Percentiles rank a stretch among this genome's conserved stretches.
phyloP scores from a whole-genome alignment of 176 grass and related monocot genomes.

The Phragmites australis region DNA sequence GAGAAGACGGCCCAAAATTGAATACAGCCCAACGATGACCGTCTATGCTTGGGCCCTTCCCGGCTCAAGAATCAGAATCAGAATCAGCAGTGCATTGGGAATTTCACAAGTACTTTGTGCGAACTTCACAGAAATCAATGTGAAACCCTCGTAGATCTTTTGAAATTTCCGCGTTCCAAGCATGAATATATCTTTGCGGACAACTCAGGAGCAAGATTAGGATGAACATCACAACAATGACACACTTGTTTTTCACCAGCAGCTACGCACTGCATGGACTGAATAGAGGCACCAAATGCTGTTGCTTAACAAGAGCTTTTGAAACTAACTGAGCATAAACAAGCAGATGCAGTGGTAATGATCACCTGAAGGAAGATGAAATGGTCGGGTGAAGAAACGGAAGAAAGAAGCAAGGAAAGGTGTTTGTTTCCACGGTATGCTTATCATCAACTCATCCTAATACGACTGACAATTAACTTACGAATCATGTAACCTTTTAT shows the following conservation, averaged over 20 bases:
- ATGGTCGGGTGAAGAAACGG: background rate
- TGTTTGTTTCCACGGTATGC: constrained; percentile 31
- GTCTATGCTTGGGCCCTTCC: background rate
- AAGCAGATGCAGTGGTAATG: background rate
- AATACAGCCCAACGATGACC: no score
- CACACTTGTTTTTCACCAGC: background rate
- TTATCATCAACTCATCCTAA: constrained; percentile 15
- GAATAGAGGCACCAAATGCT: background rate
- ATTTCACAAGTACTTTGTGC: no score
- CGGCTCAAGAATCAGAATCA: background rate
- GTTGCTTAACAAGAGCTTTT: background rate
- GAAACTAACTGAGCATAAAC: background rate
- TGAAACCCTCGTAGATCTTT: no score
- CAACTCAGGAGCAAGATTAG: no score
- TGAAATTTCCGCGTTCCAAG: no score
- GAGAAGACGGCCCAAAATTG: no score
- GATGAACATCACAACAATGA: background rate
- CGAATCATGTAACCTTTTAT: constrained; percentile 28
- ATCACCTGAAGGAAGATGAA: background rate
- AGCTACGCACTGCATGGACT: background rate
- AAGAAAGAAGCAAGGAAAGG: background rate
- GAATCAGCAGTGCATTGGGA: background rate
- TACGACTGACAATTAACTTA: background rate
- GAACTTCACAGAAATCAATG: no score
- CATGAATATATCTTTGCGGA: no score